Conservation (phyloP, 495 filamentous ascomycete genomes). For the Parathielavia appendiculata region DNA sequence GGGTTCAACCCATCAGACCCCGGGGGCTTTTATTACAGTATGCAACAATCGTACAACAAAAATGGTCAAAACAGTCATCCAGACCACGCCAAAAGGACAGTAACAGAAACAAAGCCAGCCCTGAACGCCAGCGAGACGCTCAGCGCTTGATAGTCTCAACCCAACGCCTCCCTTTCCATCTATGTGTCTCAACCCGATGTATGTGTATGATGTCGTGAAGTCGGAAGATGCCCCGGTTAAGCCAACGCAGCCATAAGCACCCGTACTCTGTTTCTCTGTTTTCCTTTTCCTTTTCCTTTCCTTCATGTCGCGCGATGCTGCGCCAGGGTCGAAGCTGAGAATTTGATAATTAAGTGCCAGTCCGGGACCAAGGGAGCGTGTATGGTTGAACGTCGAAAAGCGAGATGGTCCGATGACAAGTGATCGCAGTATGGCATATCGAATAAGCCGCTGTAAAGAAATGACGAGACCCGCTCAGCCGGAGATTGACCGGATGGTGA, state of each 20-base stretch:
- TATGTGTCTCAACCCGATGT: conserved; percentile 6
- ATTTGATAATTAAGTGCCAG: too few relatives aligned
- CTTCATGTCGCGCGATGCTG: too few relatives aligned
- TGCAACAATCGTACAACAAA: background rate
- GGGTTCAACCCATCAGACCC: too few relatives aligned
- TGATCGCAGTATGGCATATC: too few relatives aligned
- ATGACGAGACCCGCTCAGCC: too few relatives aligned
- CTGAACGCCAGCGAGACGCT: conserved; percentile 42
- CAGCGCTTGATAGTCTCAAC: conserved; percentile 50
- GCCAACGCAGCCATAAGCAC: background rate
- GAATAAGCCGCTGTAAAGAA: too few relatives aligned
- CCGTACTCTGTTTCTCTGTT: background rate
- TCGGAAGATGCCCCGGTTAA: background rate
- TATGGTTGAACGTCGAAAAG: too few relatives aligned
- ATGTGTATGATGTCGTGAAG: background rate
- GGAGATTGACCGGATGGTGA: too few relatives aligned
- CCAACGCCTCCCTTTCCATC: conserved; percentile 3
- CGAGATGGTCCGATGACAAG: too few relatives aligned
- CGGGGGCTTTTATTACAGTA: background rate
- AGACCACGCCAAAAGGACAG: conserved; percentile 1
- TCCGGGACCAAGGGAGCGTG: too few relatives aligned
- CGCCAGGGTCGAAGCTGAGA: too few relatives aligned
- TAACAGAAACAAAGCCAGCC: conserved; percentile 1
- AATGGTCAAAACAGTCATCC: background rate
- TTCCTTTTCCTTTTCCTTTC: background rate